Evolutionary conservation across 192 early-diverging fungal genomes (phyloP).

Genomic region (Thamnidium elegans): DNA sequence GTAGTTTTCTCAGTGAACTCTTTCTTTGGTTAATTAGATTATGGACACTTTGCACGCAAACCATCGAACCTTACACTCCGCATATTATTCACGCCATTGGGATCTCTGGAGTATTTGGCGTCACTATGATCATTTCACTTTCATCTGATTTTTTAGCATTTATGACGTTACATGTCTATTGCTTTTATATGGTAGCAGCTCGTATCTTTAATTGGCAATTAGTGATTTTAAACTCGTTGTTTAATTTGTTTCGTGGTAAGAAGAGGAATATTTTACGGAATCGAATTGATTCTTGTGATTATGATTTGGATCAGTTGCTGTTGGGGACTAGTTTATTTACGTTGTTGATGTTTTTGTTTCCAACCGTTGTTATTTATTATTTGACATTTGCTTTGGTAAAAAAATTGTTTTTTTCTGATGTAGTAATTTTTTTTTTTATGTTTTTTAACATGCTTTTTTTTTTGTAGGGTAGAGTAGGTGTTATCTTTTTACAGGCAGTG

Average conservation of each 20-base stretch:
- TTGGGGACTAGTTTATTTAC: conserved; percentile 94
- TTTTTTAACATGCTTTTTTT: neutral
- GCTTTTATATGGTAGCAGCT: conserved; percentile 93
- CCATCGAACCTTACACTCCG: conserved; percentile 52
- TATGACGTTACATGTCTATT: conserved; percentile 87
- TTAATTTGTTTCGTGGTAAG: conserved; percentile 91
- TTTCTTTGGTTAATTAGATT: conserved; percentile 84
- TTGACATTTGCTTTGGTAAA: conserved; percentile 80
- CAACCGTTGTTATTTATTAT: conserved; percentile 93
- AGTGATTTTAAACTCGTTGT: conserved; percentile 77
- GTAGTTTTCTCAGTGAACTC: conserved; percentile 84
- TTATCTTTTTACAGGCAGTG: conserved; percentile 76
- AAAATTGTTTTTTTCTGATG: too few species aligned
- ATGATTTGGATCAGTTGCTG: conserved; percentile 91
- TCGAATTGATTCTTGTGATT: conserved; percentile 91
- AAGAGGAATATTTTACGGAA: conserved; percentile 85
- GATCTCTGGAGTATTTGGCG: conserved; percentile 74
- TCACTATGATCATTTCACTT: conserved; percentile 80
- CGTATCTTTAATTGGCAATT: conserved; percentile 94
- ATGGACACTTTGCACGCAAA: conserved; percentile 68
- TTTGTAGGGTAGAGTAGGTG: conserved; percentile 68
- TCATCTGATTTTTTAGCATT: conserved; percentile 82
- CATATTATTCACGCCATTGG: conserved; percentile 70
- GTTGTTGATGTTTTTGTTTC: conserved; percentile 89
- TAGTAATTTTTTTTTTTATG: neutral